Evolutionary conservation across 176 grass and related monocot genomes (phyloP), one percentile per base, ranked within the genome.

Genomic region (Dendrocalamus sinicus): DNA sequence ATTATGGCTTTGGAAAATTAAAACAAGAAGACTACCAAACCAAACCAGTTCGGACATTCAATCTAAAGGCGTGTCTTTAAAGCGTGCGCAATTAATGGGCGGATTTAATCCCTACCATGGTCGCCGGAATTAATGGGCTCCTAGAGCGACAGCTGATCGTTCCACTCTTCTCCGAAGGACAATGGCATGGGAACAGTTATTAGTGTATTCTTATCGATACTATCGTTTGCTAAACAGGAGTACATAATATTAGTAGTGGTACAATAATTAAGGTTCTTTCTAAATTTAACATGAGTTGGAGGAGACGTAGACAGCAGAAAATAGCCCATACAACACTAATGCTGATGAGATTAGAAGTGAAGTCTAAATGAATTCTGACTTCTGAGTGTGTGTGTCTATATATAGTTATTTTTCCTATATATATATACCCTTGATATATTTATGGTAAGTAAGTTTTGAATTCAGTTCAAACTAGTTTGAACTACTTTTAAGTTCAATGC

Each of bases 21-120:
- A 81, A 81, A 68, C 61, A 14, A 76, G 16, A 67, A 44, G 61
- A 26, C 62, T 68, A 67, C 62, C 83, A 9, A 30, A 64, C 68
- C 6, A 23, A 81, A 46, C 70, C 59, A 81, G 78, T 68, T 68
- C 24, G 48, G 24, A 70, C 78, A 82, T 81, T 87, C n/a, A 81
- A 81, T 68, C 40, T 32, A 30, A 70, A 71, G 65, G 65, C 76
- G 64, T 78, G 51, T 39, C 51, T 69, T 86, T 78, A 86, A 86
- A 86, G 84, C 5, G 44, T 35, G 64, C 64, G 23, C 44, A 78
- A 58, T 78, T 37, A 86, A 86, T 78, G 52, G 12, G 64, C 20
- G 3, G 50, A 30, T 48, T 85, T 70, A 70, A 86, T 78, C 44
- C 26, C 64, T 61, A 70, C 65, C 17, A 8, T 47, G 51, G 74